These are phyloP conservation scores for Taxillus chinensis DNA, from an alignment of 164 flowering plant genomes.

Conservation along the genomic window DNA sequence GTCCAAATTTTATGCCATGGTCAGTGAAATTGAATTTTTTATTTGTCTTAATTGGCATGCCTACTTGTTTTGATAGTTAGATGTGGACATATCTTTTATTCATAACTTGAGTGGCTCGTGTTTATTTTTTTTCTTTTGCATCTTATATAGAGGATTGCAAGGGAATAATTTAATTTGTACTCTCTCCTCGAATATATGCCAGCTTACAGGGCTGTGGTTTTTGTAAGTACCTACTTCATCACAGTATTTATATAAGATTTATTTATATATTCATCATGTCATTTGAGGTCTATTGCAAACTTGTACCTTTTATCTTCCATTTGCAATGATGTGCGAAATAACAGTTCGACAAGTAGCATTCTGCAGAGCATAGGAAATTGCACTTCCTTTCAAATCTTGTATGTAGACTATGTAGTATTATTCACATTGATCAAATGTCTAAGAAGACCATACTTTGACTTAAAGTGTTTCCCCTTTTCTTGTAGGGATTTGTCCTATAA, in stretches of 20 bases:
- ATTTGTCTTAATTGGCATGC: too few relatives aligned
- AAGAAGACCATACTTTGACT: neutral
- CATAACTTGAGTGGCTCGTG: neutral
- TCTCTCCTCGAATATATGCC: slow-evolving; percentile 91
- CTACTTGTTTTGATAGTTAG: too few relatives aligned
- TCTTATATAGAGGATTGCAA: slow-evolving; percentile 62
- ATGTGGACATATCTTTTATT: neutral
- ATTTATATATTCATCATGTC: neutral
- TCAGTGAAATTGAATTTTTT: too few relatives aligned
- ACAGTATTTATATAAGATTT: neutral
- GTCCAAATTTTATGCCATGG: too few relatives aligned
- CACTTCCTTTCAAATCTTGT: slow-evolving; percentile 94
- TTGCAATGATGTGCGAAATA: slow-evolving; percentile 85
- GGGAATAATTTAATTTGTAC: slow-evolving; percentile 75
- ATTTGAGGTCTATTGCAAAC: neutral
- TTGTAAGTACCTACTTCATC: slow-evolving; percentile 52
- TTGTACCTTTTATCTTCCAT: neutral
- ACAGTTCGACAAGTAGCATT: slow-evolving; percentile 83
- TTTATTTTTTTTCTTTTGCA: neutral
- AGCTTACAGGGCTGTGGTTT: slow-evolving; percentile 91
- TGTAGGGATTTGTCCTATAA: slow-evolving; percentile 73
- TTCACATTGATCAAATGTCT: neutral
- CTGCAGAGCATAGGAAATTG: slow-evolving; percentile 85
- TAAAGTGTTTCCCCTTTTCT: slow-evolving; percentile 5
- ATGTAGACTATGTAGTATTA: slow-evolving; percentile 36